Conservation (phyloP, 1,284 basidiomycete species). For the Sanghuangporus weigelae region DNA sequence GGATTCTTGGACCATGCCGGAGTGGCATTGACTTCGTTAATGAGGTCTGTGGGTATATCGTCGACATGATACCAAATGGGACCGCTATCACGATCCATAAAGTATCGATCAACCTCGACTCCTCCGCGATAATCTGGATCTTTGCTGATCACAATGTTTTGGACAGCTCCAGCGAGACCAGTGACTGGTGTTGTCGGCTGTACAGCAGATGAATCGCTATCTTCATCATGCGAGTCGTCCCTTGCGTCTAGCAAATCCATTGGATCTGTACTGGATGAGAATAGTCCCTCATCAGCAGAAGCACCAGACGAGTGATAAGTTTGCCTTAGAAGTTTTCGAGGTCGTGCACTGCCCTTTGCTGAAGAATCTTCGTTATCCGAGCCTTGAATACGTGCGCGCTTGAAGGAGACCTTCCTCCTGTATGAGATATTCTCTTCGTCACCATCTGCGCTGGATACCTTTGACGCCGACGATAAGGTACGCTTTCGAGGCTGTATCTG, state of each 20-base stretch:
- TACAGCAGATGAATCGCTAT: neutral
- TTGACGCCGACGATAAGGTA: neutral
- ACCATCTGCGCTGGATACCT: neutral
- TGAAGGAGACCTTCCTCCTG: neutral
- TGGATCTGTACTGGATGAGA: neutral
- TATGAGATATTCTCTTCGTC: neutral
- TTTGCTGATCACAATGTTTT: neutral
- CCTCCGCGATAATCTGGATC: neutral
- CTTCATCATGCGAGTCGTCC: neutral
- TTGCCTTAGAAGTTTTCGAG: neutral
- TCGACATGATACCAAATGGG: slow-evolving; percentile 32
- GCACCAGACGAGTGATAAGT: neutral
- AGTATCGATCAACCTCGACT: slow-evolving; percentile 2
- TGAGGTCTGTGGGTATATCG: slow-evolving; percentile 44
- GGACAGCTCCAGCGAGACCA: slow-evolving; percentile 2
- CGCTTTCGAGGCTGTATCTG: neutral
- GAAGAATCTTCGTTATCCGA: neutral
- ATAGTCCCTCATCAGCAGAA: neutral
- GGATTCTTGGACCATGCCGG: slow-evolving; percentile 30
- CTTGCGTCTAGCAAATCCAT: neutral
- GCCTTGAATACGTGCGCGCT: neutral
- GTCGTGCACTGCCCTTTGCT: neutral
- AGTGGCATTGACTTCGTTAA: slow-evolving; percentile 48
- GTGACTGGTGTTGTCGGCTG: slow-evolving; percentile 1
- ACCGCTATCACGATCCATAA: slow-evolving; percentile 3